These are phyloP conservation scores for Ophiocordyceps sinensis DNA, from an alignment of 2,329 filamentous ascomycete genomes.

Conservation along the genomic window DNA sequence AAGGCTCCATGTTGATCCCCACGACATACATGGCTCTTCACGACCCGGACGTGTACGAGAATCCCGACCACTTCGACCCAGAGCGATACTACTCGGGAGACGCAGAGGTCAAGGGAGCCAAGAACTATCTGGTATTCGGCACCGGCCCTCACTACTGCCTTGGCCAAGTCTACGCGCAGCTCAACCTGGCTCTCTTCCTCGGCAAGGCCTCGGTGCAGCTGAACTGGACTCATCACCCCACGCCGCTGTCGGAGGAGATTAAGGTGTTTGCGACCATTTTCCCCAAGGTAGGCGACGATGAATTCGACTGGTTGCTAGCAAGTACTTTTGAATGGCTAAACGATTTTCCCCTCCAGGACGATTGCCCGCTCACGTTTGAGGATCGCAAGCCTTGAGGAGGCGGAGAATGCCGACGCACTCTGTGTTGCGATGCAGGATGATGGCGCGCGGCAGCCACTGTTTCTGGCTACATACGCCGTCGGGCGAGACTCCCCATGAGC, in stretches of 20 bases:
- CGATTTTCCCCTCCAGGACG: constrained; percentile 40
- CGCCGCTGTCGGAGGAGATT: constrained; percentile 77
- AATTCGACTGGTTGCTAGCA: too few relatives aligned
- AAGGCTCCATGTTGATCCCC: constrained; percentile 83
- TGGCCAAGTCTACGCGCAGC: constrained; percentile 79
- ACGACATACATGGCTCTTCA: constrained; percentile 82
- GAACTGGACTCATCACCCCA: constrained; percentile 82
- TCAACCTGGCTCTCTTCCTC: constrained; percentile 79
- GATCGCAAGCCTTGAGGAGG: constrained; percentile 22
- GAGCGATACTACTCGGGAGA: constrained; percentile 85
- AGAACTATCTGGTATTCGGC: constrained; percentile 96
- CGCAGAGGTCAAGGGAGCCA: constrained; percentile 69
- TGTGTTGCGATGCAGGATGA: background rate
- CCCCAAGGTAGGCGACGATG: constrained; percentile 56
- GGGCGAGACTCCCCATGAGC: background rate
- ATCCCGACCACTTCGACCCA: constrained; percentile 78
- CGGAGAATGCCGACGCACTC: background rate
- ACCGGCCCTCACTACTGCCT: constrained; percentile 94
- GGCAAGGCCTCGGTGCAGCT: constrained; percentile 79
- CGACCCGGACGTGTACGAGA: constrained; percentile 81
- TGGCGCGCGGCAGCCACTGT: too few relatives aligned
- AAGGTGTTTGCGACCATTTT: constrained; percentile 98
- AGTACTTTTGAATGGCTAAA: background rate
- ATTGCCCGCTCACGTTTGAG: constrained; percentile 65
- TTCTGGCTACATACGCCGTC: background rate